phyloP scores from a whole-genome alignment of 2,329 filamentous ascomycete species.

The Fusarium neocosmosporiellum region DNA sequence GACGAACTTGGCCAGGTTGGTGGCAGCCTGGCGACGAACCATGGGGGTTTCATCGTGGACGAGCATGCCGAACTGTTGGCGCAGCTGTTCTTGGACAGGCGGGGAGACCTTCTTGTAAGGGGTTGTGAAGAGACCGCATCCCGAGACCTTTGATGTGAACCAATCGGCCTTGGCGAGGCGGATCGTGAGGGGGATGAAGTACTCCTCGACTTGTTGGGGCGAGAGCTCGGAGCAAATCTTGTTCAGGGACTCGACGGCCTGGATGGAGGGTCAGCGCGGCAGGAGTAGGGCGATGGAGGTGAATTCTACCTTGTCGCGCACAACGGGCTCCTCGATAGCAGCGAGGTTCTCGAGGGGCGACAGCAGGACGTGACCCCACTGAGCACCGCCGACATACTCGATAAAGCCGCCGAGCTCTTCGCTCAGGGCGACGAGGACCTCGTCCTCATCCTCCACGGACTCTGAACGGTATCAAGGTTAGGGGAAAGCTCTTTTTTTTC shows the following conservation, averaged over 20 bases:
- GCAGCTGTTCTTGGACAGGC: constrained; percentile 88
- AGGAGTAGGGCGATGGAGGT: constrained; percentile 21
- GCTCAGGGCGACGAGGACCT: constrained; percentile 95
- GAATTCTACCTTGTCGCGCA: constrained; percentile 87
- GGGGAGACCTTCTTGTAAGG: constrained; percentile 93
- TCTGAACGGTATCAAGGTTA: constrained; percentile 66
- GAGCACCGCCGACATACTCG: constrained; percentile 95
- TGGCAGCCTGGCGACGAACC: constrained; percentile 96
- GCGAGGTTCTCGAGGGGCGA: constrained; percentile 98
- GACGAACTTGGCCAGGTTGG: constrained; percentile 96
- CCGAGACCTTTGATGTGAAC: constrained; percentile 99
- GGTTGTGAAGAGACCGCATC: constrained; percentile 92
- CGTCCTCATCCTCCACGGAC: constrained; percentile 98
- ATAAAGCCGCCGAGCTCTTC: constrained; percentile 97
- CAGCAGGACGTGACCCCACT: constrained; percentile 94
- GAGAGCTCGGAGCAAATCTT: constrained; percentile 97
- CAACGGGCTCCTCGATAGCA: constrained; percentile 97
- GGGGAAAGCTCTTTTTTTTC: constrained; percentile 16
- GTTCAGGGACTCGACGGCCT: constrained; percentile 99
- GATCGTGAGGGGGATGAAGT: constrained; percentile 95
- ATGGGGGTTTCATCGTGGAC: constrained; percentile 99
- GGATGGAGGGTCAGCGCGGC: constrained; percentile 21
- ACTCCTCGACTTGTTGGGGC: constrained; percentile 92
- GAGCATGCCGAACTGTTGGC: constrained; percentile 90
- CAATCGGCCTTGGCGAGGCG: constrained; percentile 99